Conservation (phyloP, 2,329 filamentous ascomycete genomes). For the Polytolypa hystricis region DNA sequence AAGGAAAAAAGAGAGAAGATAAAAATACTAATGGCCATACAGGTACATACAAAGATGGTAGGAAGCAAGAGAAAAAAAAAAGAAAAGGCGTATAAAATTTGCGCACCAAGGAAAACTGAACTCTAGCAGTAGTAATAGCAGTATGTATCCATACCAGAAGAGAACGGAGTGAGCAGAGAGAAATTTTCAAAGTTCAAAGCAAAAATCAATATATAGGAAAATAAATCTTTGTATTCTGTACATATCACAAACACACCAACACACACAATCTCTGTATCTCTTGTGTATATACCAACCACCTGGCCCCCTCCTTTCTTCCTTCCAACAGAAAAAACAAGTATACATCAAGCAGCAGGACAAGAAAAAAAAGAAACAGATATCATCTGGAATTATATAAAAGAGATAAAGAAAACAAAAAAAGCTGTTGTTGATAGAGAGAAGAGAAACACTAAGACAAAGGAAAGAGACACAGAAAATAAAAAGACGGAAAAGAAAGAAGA, state of each 20-base stretch:
- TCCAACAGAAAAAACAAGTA: neutral
- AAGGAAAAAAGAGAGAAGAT: neutral
- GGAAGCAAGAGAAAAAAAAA: neutral
- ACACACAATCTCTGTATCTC: no score
- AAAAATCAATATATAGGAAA: neutral
- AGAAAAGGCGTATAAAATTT: neutral
- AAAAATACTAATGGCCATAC: neutral
- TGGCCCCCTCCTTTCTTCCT: no score
- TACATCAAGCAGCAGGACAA: neutral
- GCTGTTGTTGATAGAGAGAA: neutral
- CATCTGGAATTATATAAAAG: slow-evolving; percentile 1
- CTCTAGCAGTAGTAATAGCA: no score
- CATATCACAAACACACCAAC: no score
- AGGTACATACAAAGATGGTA: neutral
- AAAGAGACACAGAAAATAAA: neutral
- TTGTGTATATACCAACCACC: no score
- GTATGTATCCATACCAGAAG: no score
- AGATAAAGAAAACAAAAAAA: neutral
- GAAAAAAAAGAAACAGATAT: neutral
- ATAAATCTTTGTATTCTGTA: no score
- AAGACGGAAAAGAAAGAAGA: no score
- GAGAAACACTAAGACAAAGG: slow-evolving; percentile 2
- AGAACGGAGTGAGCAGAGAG: no score
- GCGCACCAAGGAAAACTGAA: neutral
- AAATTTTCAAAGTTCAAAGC: no score